These are phyloP conservation scores for Calonectria pauciramosa DNA, from an alignment of 2,329 filamentous ascomycete species.

Conservation along the genomic window DNA sequence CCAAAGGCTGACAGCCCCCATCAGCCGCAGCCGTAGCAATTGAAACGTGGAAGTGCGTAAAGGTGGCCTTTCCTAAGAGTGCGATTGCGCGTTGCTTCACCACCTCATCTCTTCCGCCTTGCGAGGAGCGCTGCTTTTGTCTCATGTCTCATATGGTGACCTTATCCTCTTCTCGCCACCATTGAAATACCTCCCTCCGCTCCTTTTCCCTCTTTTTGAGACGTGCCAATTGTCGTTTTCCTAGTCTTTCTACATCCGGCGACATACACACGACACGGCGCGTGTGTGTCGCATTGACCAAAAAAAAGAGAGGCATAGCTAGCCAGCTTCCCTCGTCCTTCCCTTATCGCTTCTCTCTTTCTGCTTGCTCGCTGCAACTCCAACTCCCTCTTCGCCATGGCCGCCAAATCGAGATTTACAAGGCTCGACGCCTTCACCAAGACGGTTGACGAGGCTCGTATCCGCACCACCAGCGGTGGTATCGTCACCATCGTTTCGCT, in stretches of 20 bases:
- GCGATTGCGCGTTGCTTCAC: slow-evolving; percentile 12
- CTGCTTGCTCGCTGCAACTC: slow-evolving; percentile 16
- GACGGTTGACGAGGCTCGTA: slow-evolving; percentile 96
- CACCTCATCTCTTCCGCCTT: slow-evolving; percentile 9
- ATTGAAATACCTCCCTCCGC: slow-evolving; percentile 17
- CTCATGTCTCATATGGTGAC: slow-evolving; percentile 29
- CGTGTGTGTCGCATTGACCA: slow-evolving; percentile 21
- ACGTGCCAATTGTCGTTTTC: slow-evolving; percentile 6
- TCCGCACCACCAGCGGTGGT: slow-evolving; percentile 95
- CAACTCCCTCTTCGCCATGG: slow-evolving; percentile 69
- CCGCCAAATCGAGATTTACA: slow-evolving; percentile 92
- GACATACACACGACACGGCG: slow-evolving; percentile 18
- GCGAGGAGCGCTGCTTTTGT: slow-evolving; percentile 13
- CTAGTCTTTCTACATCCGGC: slow-evolving; percentile 1
- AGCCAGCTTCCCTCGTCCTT: slow-evolving; percentile 5
- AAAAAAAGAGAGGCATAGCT: background rate
- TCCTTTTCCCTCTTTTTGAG: slow-evolving; percentile 7
- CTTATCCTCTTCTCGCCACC: slow-evolving; percentile 6
- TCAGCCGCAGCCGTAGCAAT: slow-evolving; percentile 27
- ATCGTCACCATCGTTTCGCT: slow-evolving; percentile 94
- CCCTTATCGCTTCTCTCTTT: background rate
- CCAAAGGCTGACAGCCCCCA: slow-evolving; percentile 11
- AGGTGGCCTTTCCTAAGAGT: slow-evolving; percentile 32
- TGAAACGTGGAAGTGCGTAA: slow-evolving; percentile 31
- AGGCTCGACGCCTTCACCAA: slow-evolving; percentile 99